These are phyloP conservation scores for Chalaropsis ovoidea DNA, from an alignment of 2,329 filamentous ascomycete species.

Conservation along the genomic window DNA sequence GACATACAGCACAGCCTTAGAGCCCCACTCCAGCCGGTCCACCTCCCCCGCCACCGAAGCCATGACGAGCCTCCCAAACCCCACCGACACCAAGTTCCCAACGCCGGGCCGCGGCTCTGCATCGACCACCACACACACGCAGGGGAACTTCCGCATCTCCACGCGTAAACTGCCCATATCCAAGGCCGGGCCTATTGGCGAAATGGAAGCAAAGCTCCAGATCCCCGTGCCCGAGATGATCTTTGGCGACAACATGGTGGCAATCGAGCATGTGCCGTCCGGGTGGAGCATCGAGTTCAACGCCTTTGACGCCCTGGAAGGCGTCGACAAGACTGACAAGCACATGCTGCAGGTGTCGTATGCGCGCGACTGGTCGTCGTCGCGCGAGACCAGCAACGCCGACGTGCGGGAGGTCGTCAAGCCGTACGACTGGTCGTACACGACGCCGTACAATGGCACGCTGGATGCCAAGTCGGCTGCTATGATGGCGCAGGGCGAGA, in stretches of 20 bases:
- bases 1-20: background rate
- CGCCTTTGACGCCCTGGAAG: constrained; percentile 76
- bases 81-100: constrained; percentile 46
- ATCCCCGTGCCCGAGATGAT: constrained; percentile 98
- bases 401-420: constrained; percentile 89
- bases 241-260: constrained; percentile 85
- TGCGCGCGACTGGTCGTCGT: constrained; percentile 69
- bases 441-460: constrained; percentile 73
- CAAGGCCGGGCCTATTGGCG: constrained; percentile 81
- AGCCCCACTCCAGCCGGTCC: background rate
- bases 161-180: constrained; percentile 90
- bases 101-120: constrained; percentile 40
- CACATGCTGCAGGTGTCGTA: constrained; percentile 91
- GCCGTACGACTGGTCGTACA: constrained; percentile 98
- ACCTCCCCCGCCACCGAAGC: background rate
- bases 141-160: constrained; percentile 61
- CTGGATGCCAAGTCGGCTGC: constrained; percentile 33
- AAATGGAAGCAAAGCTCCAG: constrained; percentile 64
- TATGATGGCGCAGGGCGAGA: constrained; percentile 17
- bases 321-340: constrained; percentile 84
- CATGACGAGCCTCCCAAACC: constrained; percentile 26
- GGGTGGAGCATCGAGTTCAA: constrained; percentile 74
- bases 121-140: constrained; percentile 47
- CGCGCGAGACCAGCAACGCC: constrained; percentile 63
- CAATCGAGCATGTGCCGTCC: constrained; percentile 61